Evolutionary conservation across 2,329 filamentous ascomycete genomes (phyloP), one percentile per base, ranked within the genome.

Genomic region (Biscogniauxia sp.): DNA sequence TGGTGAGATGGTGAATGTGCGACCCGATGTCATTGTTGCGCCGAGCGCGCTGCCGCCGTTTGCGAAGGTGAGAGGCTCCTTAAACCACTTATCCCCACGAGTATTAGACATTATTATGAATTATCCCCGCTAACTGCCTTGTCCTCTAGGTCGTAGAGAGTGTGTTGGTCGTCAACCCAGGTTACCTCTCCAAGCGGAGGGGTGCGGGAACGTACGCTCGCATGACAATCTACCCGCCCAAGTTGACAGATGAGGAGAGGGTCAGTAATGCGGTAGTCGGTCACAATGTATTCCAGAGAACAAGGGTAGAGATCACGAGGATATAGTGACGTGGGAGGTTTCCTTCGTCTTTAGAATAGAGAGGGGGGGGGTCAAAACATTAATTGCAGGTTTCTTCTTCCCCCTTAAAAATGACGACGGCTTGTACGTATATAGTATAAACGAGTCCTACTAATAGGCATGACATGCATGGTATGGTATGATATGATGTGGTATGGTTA

Each of bases 151-250:
- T 97, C 51, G 88, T 98, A 11, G 92, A 97, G 71, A 92, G 89
- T 67, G 93, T 97, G 0, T 77, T 98, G 6, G 87, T 93, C 13
- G 89, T 99, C 70, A 99, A 99, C 74, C 94, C 95, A 0, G 94
- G 95, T 5, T 88, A 87, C 55, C 78, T 97, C 37, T 95, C 92
- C 17, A 97, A 96, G 77, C 87, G 91, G 59, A 88, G 87, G 61
- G 93, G 89, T 1, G 84, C 93, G 0, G 95, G 95, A 5, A 97
- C 93, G 0, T 98, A 90, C 74, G 91, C 92, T 0, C 87, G 89
- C 55, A 84, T 99, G 81, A 86, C 86, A 20, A 77, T 98, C 6
- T 84, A 91, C 64, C 87, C 91, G 1, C 85, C 88, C 15, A 76
- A 76, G 5, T 66, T 90, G 51, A 82, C 78, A 0, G 83, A 88